Conservation (phyloP, 2,329 filamentous ascomycete species). For the Cercospora zeae-maydis region DNA sequence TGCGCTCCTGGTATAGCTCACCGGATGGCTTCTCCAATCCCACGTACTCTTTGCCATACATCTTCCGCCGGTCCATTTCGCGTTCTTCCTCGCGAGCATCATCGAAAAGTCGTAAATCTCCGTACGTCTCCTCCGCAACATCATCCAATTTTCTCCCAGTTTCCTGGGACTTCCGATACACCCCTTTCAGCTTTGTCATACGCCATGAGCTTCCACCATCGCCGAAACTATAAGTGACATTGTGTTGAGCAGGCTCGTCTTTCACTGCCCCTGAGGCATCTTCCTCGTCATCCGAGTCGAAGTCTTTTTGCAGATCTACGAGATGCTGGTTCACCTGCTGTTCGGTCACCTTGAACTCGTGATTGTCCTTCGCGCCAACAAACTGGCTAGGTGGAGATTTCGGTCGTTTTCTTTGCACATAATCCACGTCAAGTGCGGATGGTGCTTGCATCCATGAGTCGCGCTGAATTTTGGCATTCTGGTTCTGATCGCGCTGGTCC, state of each 20-base stretch:
- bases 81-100: slow-evolving; percentile 87
- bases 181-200: slow-evolving; percentile 87
- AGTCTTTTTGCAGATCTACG: slow-evolving; percentile 51
- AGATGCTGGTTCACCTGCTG: slow-evolving; percentile 77
- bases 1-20: slow-evolving; percentile 76
- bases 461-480: slow-evolving; percentile 53
- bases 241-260: slow-evolving; percentile 54
- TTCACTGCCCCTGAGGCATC: slow-evolving; percentile 43
- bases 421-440: slow-evolving; percentile 77
- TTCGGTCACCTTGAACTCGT: slow-evolving; percentile 69
- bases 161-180: slow-evolving; percentile 76
- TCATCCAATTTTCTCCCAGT: slow-evolving; percentile 71
- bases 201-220: slow-evolving; percentile 90
- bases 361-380: slow-evolving; percentile 53
- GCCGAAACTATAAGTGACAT: slow-evolving; percentile 80
- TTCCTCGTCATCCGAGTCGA: slow-evolving; percentile 52
- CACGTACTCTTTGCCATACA: slow-evolving; percentile 81
- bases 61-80: slow-evolving; percentile 78
- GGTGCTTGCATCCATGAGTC: slow-evolving; percentile 96
- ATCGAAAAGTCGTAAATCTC: slow-evolving; percentile 78
- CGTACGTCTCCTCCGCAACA: slow-evolving; percentile 76
- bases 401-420: slow-evolving; percentile 61
- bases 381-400: slow-evolving; percentile 44
- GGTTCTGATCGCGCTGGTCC: slow-evolving; percentile 42
- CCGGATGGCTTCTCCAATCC: slow-evolving; percentile 84